phyloP scores from a whole-genome alignment of 257 asterid species.

The Schizonepeta tenuifolia region DNA sequence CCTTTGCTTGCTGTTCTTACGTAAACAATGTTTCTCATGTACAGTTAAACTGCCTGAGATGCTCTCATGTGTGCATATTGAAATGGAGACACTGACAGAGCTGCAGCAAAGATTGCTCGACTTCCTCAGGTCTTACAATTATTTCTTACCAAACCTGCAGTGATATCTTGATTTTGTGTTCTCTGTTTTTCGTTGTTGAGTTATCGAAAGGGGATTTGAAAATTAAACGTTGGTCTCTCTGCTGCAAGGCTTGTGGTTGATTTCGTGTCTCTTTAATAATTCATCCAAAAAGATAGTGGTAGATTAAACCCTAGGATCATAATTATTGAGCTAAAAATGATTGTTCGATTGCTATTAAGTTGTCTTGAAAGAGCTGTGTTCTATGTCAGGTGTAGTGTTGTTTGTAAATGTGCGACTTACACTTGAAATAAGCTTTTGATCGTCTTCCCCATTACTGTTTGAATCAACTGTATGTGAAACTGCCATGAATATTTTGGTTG shows the following conservation, averaged over 20 bases:
- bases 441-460: not conserved
- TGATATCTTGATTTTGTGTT: not conserved
- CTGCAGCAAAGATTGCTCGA: conserved; percentile 56
- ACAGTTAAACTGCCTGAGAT: conserved; percentile 79
- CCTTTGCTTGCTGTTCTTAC: conserved; percentile 17
- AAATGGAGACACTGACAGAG: conserved; percentile 47
- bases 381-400: not conserved
- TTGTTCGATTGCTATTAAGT: not conserved
- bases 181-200: not conserved
- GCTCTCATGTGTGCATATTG: conserved; percentile 50
- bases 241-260: not conserved
- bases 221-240: not conserved
- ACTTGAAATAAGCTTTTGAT: not conserved
- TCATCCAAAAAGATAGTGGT: too few relatives aligned
- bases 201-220: not conserved
- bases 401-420: not conserved
- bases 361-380: not conserved
- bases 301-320: too few relatives aligned
- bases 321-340: not conserved
- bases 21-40: conserved; percentile 24
- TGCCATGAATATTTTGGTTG: not conserved
- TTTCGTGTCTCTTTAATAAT: not conserved
- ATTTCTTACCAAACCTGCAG: not conserved
- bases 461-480: not conserved
- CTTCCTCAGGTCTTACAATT: conserved; percentile 55